phyloP scores from a whole-genome alignment of 495 filamentous ascomycete species.

The Lepraria neglecta region DNA sequence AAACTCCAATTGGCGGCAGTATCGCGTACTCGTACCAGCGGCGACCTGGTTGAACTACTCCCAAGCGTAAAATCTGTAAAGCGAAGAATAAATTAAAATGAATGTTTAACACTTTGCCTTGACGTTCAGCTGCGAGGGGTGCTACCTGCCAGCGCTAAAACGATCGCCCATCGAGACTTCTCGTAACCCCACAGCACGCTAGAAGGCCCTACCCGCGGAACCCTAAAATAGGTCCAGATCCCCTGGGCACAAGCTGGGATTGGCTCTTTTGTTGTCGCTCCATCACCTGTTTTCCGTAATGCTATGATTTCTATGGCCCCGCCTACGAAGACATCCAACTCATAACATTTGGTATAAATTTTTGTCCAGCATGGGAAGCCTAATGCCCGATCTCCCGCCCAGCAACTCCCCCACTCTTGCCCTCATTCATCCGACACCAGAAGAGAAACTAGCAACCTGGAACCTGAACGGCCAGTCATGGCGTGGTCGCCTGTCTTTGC shows the following conservation, averaged over 20 bases:
- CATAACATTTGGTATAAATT: not conserved
- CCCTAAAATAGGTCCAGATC: not conserved
- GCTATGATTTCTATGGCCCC: not conserved
- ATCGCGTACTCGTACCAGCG: too few relatives aligned
- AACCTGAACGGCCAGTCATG: conserved; percentile 63
- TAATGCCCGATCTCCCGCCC: conserved; percentile 42
- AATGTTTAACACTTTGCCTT: not conserved
- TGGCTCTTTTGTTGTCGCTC: not conserved
- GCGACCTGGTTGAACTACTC: not conserved
- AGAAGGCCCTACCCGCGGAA: conserved; percentile 1
- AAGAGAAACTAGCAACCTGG: conserved; percentile 59
- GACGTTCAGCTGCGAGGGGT: not conserved
- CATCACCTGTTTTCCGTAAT: not conserved
- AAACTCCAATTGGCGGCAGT: too few relatives aligned
- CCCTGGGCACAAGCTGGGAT: not conserved
- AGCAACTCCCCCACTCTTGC: conserved; percentile 54
- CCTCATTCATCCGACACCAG: conserved; percentile 60
- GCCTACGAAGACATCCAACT: not conserved
- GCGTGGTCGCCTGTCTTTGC: conserved; percentile 58
- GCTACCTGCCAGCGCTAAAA: not conserved
- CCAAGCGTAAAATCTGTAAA: not conserved
- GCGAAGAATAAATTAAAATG: conserved; percentile 1
- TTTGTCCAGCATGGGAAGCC: not conserved
- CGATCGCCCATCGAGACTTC: not conserved
- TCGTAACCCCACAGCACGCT: not conserved